Evolutionary conservation across 208 protist genomes (phyloP).

Genomic region (Wallacemonas rigidus): DNA sequence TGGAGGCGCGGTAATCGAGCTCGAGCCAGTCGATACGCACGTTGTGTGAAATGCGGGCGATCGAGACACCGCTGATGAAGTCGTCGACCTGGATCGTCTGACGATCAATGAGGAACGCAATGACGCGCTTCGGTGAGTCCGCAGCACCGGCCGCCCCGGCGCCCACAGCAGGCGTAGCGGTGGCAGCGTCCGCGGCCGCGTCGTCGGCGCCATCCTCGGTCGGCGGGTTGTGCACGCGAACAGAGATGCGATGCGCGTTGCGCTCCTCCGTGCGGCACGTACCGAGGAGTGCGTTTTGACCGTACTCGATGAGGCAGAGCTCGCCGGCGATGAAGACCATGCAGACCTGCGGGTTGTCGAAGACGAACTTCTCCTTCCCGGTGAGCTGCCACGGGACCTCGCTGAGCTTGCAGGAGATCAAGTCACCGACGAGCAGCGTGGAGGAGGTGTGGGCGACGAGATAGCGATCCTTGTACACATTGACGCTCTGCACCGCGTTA

Average conservation of each 20-base stretch:
- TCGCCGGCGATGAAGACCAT: conserved; percentile 97
- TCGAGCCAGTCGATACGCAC: conserved; percentile 97
- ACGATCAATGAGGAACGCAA: conserved; percentile 96
- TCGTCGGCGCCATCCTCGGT: conserved; percentile 23
- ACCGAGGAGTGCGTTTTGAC: conserved; percentile 94
- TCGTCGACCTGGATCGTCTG: conserved; percentile 96
- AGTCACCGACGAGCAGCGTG: conserved; percentile 96
- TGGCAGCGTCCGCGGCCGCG: conserved; percentile 7
- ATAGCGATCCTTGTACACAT: conserved; percentile 96
- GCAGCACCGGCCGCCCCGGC: conserved; percentile 8
- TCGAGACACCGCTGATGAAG: conserved; percentile 76
- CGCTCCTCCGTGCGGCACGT: conserved; percentile 96
- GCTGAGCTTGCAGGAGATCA: conserved; percentile 93
- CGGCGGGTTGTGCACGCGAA: conserved; percentile 77
- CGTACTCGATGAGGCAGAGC: conserved; percentile 97
- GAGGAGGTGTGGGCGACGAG: conserved; percentile 95
- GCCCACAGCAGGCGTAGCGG: background rate
- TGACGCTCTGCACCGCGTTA: conserved; percentile 96
- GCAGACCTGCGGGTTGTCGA: conserved; percentile 95
- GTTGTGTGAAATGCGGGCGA: conserved; percentile 93
- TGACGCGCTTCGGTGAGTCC: conserved; percentile 76
- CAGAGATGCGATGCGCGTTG: conserved; percentile 94
- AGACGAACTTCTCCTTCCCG: conserved; percentile 94
- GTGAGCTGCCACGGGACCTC: conserved; percentile 94
- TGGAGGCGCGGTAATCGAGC: conserved; percentile 90